Base-by-base conservation (phyloP, 495 filamentous ascomycete genomes). In the Geoglossum glabrum region DNA sequence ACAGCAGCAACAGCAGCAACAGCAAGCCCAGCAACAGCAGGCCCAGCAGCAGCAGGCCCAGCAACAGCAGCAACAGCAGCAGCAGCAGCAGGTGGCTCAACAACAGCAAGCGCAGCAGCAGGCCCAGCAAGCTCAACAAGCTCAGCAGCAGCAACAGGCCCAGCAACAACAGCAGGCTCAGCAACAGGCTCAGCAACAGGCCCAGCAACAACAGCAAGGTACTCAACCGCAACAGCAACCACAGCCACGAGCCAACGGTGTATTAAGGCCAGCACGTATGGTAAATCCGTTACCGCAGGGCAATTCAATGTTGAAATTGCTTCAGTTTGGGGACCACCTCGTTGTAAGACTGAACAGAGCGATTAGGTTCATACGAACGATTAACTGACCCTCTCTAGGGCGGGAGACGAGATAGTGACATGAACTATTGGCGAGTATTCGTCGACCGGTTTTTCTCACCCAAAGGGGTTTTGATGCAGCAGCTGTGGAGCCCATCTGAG, bases 391-490 rank as follows among this genome's bases (percentile, higher is more conserved):
- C 52, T 34, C 57, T 51, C 31, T 66, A 85, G 77, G 75, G 70
- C 34, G 68, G 71, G 15, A 78, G 76, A 40, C 72, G 76, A 62
- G 70, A 74, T 38, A 79, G 80, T 33, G 82, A 85, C 63, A 64
- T 89, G 2, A 36, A 64, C 1, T 84, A 84, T 57, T 95, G 89
- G 88, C 74, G 83, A 57, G 59, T 62, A 11, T 89, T 93, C 62
- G 85, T 90, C 15, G 77, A 81, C 26, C 74, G 70, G 40, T 90
- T 86, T 70, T 94, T 90, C 69, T 80, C 86, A 0, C 74, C 74
- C 0, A 75, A 74, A 7, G 85, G 85, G 33, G 77, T 82, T 23
- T 79, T 87, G 62, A 80, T 82, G 56, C 76, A 85, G 59, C 73
- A 77, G 21, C 71, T 86, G n/a, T 75, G 66, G 61, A 69, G 73